These are phyloP conservation scores for Sanghuangporus sanghuang DNA, from an alignment of 1,284 basidiomycete genomes.

Conservation along the genomic window DNA sequence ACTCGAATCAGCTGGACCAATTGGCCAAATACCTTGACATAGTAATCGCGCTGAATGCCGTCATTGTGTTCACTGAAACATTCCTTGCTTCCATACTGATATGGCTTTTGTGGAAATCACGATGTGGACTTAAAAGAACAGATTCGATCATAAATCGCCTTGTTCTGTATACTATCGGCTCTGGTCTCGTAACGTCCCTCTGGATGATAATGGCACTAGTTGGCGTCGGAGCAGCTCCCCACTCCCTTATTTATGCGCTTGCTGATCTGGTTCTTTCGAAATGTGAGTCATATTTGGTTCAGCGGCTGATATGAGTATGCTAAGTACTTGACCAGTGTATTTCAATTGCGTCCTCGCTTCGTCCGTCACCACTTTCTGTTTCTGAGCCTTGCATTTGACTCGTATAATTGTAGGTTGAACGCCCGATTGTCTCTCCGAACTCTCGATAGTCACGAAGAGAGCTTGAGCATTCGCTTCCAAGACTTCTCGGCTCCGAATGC, in stretches of 20 bases:
- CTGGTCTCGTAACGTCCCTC: not conserved
- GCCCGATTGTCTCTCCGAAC: not conserved
- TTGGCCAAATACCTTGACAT: not conserved
- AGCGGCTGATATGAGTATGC: too few species aligned
- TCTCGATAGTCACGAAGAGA: not conserved
- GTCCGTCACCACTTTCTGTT: not conserved
- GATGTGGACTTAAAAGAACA: constrained; percentile 2
- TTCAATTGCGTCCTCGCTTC: not conserved
- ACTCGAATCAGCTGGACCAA: not conserved
- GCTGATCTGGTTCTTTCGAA: not conserved
- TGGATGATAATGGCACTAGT: constrained; percentile 1
- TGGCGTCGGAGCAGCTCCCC: not conserved
- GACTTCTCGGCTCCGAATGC: not conserved
- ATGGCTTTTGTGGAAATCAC: not conserved
- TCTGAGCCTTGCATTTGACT: not conserved
- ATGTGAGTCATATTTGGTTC: not conserved
- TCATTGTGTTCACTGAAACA: not conserved
- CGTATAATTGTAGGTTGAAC: not conserved
- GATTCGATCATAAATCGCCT: constrained; percentile 7
- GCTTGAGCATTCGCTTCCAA: not conserved
- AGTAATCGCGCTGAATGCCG: not conserved
- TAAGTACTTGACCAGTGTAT: not conserved
- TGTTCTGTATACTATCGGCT: constrained; percentile 1
- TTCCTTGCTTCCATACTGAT: not conserved
- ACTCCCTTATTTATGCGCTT: not conserved